phyloP scores from a whole-genome alignment of 2,329 filamentous ascomycete species.

The Penicillium fuscoglaucum region DNA sequence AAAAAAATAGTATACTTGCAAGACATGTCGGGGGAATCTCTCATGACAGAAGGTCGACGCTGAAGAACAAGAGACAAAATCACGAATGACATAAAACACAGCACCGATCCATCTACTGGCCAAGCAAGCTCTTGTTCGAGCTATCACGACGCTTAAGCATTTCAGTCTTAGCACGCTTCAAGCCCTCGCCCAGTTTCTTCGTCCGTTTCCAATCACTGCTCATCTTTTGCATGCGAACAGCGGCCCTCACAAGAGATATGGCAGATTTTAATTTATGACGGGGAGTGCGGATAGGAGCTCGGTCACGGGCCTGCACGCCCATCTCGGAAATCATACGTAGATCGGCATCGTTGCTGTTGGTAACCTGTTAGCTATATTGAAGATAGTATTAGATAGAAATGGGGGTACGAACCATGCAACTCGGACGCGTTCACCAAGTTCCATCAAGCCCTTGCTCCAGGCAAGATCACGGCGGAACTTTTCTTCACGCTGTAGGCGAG shows the following conservation, averaged over 20 bases:
- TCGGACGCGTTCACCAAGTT: slow-evolving; percentile 67
- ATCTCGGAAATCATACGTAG: slow-evolving; percentile 82
- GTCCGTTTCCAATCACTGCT: slow-evolving; percentile 47
- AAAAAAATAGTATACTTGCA: slow-evolving; percentile 17
- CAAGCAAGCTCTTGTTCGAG: slow-evolving; percentile 26
- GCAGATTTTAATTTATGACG: slow-evolving; percentile 46
- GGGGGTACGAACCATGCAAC: slow-evolving; percentile 71
- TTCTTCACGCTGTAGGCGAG: slow-evolving; percentile 76
- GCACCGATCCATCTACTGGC: slow-evolving; percentile 4
- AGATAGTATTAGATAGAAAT: slow-evolving; percentile 5
- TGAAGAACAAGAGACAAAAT: slow-evolving; percentile 21
- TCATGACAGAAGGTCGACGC: slow-evolving; percentile 25
- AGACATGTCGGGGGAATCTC: slow-evolving; percentile 27
- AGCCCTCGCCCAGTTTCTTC: slow-evolving; percentile 45
- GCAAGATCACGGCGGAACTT: slow-evolving; percentile 76
- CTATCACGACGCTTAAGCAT: slow-evolving; percentile 41
- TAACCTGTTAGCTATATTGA: slow-evolving; percentile 21
- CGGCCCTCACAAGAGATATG: slow-evolving; percentile 45
- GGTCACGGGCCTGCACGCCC: slow-evolving; percentile 58
- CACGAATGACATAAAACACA: slow-evolving; percentile 30
- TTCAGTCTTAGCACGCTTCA: slow-evolving; percentile 46
- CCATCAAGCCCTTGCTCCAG: slow-evolving; percentile 84
- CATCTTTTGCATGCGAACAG: slow-evolving; percentile 49
- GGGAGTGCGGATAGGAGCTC: slow-evolving; percentile 34
- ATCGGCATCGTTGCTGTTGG: slow-evolving; percentile 81